phyloP scores from a whole-genome alignment of 1,284 basidiomycete genomes.

The Sporisorium scitamineum region DNA sequence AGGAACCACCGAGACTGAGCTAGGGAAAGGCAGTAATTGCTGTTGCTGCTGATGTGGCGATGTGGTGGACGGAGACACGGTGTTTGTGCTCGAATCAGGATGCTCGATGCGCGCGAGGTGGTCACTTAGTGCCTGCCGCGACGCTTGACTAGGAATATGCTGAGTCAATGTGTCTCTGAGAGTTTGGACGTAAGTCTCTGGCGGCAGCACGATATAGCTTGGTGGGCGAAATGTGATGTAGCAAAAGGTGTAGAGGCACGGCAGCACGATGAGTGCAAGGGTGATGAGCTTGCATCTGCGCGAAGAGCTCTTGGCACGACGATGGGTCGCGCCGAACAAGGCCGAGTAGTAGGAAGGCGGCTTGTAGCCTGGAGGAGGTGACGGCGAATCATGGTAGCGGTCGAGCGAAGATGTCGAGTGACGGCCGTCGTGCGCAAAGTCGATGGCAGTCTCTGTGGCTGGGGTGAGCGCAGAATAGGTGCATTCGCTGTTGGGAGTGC shows the following conservation, averaged over 20 bases:
- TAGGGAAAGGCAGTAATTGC: not conserved
- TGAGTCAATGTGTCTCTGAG: slow-evolving; percentile 34
- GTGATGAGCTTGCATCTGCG: slow-evolving; percentile 35
- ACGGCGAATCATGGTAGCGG: slow-evolving; percentile 7
- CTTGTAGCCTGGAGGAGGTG: slow-evolving; percentile 45
- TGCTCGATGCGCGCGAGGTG: slow-evolving; percentile 37
- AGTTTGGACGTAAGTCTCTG: slow-evolving; percentile 33
- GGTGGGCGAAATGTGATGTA: slow-evolving; percentile 47
- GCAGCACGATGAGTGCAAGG: slow-evolving; percentile 21
- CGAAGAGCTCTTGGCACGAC: slow-evolving; percentile 27
- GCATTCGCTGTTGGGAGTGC: slow-evolving; percentile 35
- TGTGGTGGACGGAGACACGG: not conserved
- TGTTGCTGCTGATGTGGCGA: slow-evolving; percentile 1
- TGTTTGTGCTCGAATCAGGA: not conserved
- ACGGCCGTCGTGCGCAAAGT: slow-evolving; percentile 16
- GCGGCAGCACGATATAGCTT: slow-evolving; percentile 44
- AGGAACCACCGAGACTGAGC: slow-evolving; percentile 28
- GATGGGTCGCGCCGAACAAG: slow-evolving; percentile 23
- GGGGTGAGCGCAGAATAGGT: slow-evolving; percentile 37
- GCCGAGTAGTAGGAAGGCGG: slow-evolving; percentile 39
- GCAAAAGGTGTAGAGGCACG: slow-evolving; percentile 33
- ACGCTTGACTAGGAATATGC: slow-evolving; percentile 35
- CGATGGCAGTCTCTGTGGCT: slow-evolving; percentile 30
- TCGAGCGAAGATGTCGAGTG: slow-evolving; percentile 22
- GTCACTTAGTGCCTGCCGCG: slow-evolving; percentile 25